Percentiles rank a stretch among this genome's conserved stretches.
These are phyloP conservation scores for Mortierella sp. DNA, from an alignment of 371 early-diverging fungal genomes.

Conservation along the genomic window DNA sequence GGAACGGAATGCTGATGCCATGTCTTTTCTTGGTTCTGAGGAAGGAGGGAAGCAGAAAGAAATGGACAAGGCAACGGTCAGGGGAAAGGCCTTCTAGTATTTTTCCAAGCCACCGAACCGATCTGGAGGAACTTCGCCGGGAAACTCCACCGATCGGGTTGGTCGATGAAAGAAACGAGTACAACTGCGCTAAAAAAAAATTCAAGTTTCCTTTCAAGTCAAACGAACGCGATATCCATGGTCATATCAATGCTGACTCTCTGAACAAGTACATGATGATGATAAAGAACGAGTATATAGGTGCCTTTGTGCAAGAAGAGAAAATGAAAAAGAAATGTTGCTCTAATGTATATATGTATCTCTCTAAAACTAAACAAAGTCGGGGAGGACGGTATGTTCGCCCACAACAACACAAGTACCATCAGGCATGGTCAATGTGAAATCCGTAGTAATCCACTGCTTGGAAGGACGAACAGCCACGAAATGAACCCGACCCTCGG, in stretches of 20 bases:
- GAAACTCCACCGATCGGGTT: not conserved
- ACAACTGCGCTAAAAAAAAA: no score
- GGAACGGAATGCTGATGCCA: constrained; percentile 48
- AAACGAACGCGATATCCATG: not conserved
- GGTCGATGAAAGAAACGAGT: not conserved
- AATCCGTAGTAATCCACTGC: constrained; percentile 53
- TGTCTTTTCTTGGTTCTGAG: not conserved
- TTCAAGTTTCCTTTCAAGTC: no score
- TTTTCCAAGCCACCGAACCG: constrained; percentile 11
- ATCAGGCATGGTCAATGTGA: constrained; percentile 55
- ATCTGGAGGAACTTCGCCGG: constrained; percentile 6
- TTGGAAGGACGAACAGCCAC: constrained; percentile 49
- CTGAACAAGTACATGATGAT: not conserved
- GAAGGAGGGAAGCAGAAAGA: not conserved
- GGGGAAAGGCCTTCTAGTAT: not conserved
- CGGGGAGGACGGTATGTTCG: constrained; percentile 34
- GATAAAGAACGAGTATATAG: not conserved
- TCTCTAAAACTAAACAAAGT: constrained; percentile 62
- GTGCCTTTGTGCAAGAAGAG: constrained; percentile 60
- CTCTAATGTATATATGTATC: constrained; percentile 69
- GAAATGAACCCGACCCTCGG: constrained; percentile 52
- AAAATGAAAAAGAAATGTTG: not conserved
- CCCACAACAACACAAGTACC: constrained; percentile 42
- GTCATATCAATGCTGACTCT: not conserved
- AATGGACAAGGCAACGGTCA: not conserved